Conservation (phyloP, 139 green algal species). For the Chlorella sp. region DNA sequence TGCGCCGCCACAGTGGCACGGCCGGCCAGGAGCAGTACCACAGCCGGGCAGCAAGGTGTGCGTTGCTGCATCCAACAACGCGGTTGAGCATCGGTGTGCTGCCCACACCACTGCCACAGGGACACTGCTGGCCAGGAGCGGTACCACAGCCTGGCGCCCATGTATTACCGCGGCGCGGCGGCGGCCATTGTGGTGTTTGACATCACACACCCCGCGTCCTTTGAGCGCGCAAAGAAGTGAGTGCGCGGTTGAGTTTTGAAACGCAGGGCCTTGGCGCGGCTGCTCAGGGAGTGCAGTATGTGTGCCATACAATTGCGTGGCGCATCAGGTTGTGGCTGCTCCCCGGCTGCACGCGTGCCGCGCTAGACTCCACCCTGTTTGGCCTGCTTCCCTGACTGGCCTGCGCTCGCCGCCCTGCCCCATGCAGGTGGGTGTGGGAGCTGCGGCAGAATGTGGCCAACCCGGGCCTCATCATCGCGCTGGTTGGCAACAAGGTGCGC, state of each 20-base stretch:
- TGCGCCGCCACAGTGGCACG: slow-evolving; percentile 88
- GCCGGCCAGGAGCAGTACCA: slow-evolving; percentile 99
- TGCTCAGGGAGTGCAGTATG: too few species aligned
- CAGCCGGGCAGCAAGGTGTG: too few species aligned
- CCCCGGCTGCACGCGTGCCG: too few species aligned
- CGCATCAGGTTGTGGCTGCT: too few species aligned
- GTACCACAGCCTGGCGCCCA: slow-evolving; percentile 98
- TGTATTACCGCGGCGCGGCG: slow-evolving; percentile 98
- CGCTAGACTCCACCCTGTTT: too few species aligned
- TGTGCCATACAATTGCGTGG: too few species aligned
- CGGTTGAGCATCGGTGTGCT: too few species aligned
- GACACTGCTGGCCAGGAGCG: slow-evolving; percentile 98
- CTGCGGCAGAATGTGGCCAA: slow-evolving; percentile 77
- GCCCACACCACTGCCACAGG: slow-evolving; percentile 68
- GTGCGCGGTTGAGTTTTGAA: slow-evolving; percentile 44
- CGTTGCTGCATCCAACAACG: too few species aligned
- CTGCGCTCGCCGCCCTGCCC: background rate
- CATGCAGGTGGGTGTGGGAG: slow-evolving; percentile 73
- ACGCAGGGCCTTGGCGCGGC: too few species aligned
- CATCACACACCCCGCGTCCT: slow-evolving; percentile 87
- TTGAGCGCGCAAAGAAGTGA: slow-evolving; percentile 92
- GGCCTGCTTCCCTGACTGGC: background rate
- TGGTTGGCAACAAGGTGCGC: slow-evolving; percentile 96
- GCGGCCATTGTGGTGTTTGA: slow-evolving; percentile 96
- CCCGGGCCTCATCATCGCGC: slow-evolving; percentile 94